These are phyloP conservation scores for Ophiostoma fasciatum DNA, from an alignment of 2,329 filamentous ascomycete genomes.

Conservation along the genomic window DNA sequence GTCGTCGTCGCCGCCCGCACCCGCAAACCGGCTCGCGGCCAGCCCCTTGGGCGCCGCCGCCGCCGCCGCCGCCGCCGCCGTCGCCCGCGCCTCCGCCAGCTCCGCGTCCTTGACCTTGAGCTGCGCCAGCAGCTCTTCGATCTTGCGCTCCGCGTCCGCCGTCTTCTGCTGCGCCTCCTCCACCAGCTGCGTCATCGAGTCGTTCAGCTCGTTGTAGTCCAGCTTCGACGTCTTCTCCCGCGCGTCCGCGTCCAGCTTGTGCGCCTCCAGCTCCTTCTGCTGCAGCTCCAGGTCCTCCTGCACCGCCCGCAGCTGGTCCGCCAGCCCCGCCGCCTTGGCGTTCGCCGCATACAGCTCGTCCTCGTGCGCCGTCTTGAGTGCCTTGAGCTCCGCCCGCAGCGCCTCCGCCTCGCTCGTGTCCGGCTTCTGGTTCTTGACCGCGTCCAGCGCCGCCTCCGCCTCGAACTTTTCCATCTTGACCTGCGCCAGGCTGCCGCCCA, in stretches of 20 bases:
- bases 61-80: constrained; percentile 28
- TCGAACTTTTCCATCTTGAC: constrained; percentile 47
- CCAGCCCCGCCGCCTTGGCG: constrained; percentile 22
- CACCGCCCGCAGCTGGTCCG: constrained; percentile 21
- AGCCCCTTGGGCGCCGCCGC: constrained; percentile 32
- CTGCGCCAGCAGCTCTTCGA: constrained; percentile 36
- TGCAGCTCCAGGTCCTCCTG: constrained; percentile 32
- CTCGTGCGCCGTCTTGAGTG: constrained; percentile 27
- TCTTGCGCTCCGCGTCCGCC: constrained; percentile 37
- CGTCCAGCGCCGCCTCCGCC: constrained; percentile 45
- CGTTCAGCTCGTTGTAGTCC: constrained; percentile 50
- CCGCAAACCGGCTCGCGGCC: constrained; percentile 38
- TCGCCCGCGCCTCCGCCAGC: constrained; percentile 45
- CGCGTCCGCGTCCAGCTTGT: constrained; percentile 34
- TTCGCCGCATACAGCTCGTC: constrained; percentile 20
- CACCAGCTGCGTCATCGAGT: constrained; percentile 44
- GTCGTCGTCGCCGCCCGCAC: constrained; percentile 15
- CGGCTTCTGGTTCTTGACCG: constrained; percentile 37
- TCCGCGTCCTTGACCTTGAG: constrained; percentile 50
- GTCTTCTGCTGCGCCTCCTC: constrained; percentile 41
- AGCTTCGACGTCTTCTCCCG: constrained; percentile 39
- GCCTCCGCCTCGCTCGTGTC: constrained; percentile 40
- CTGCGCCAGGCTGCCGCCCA: constrained; percentile 39
- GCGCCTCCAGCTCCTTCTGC: constrained; percentile 38
- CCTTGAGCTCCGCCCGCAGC: constrained; percentile 34